Conservation (phyloP, 208 protist genomes). For the Vickermania ingenoplastis region DNA sequence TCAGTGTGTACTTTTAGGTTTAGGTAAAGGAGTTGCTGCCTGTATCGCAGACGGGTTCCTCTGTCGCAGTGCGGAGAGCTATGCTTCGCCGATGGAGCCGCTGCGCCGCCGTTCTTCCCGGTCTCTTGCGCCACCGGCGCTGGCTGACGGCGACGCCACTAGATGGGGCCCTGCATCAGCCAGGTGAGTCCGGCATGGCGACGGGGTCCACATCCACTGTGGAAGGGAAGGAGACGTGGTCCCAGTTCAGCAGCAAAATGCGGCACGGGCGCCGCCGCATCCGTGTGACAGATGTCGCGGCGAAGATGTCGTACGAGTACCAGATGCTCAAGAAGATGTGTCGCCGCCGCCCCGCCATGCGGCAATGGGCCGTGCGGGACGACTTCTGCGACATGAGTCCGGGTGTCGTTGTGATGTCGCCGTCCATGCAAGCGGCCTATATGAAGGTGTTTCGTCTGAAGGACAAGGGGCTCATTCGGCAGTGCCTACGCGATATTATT, state of each 20-base stretch:
- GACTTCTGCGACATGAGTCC: conserved; percentile 83
- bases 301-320: conserved; percentile 91
- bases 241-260: conserved; percentile 77
- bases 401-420: conserved; percentile 82
- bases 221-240: conserved; percentile 77
- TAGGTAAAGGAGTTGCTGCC: too few relatives aligned
- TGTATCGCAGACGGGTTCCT: too few relatives aligned
- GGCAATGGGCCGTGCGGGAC: conserved; percentile 80
- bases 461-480: conserved; percentile 75
- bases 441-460: conserved; percentile 85
- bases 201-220: conserved; percentile 41
- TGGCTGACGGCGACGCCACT: too few relatives aligned
- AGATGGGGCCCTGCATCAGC: conserved; percentile 60
- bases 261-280: conserved; percentile 66
- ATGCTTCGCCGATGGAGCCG: too few relatives aligned
- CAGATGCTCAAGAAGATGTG: conserved; percentile 86
- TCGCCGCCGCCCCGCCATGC: conserved; percentile 68
- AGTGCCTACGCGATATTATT: conserved; percentile 77
- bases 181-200: conserved; percentile 47
- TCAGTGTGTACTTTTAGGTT: too few relatives aligned
- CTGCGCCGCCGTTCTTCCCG: too few relatives aligned
- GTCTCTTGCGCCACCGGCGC: too few relatives aligned
- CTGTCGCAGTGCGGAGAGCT: too few relatives aligned
- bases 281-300: conserved; percentile 77
- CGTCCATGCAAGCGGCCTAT: conserved; percentile 84